Base-by-base conservation (phyloP, 352 stramenopile genomes). In the Pythium scleroteichum region DNA sequence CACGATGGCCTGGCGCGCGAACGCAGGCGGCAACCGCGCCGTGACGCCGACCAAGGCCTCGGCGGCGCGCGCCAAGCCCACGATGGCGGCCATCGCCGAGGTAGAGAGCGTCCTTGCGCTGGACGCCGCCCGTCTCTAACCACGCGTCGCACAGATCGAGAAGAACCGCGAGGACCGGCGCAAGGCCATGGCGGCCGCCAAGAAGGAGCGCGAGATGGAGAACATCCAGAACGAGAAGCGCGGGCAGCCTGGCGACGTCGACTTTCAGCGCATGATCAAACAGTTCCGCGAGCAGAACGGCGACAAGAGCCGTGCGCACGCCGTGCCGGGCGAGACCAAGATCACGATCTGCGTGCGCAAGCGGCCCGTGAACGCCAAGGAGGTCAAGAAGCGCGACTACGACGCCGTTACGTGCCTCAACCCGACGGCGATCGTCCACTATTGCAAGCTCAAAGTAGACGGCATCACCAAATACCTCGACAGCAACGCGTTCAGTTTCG, bases 391-490 rank as follows among this genome's bases (percentile, higher is more conserved):
- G 29, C 77, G 84, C 44, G 97, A 99, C 72, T 98, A 99, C 65
- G 96, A 99, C 76, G 92, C 94, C 5, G 87, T 99, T 0, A 98
- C 93, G 50, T 98, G 88, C 45, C 76, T 97, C 35, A 98, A 99
- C 71, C 96, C 96, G 9, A 91, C 90, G 63, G 82, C 85, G 27
- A 92, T 95, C 56, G 96, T 99, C 32, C 97, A 99, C 76, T 92
- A 98, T 62, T 98, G 96, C 64, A 99, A 99, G 72, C 78, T 99
- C 40, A 95, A 96, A 59, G 97, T 99, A 14, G 97, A 99, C 71
- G 97, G 97, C 26, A 99, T 99, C 59, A 98, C 90, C 46, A 99
- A 99, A 76, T 99, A 98, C 68, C 78, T 99, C 14, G 96, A 99
- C 71, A 98, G 97, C 71, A 98, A 96, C 33, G 85, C 90, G 0